phyloP scores from a whole-genome alignment of 306 rosid species.

The Quercus parvula region DNA sequence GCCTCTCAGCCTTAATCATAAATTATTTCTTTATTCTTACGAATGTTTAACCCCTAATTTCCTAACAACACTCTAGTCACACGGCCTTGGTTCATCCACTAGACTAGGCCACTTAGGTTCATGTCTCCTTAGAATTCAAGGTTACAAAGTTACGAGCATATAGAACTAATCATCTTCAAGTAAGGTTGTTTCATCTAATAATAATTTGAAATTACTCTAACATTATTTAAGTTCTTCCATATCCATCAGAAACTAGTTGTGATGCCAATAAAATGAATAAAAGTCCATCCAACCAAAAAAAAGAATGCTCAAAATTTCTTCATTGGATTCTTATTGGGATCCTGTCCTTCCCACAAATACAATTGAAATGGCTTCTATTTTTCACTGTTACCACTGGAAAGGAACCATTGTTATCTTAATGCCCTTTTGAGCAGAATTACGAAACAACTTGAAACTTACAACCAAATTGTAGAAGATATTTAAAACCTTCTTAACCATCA shows the following conservation, averaged over 20 bases:
- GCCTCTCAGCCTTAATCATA: no score
- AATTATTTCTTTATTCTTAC: no score
- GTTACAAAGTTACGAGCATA: background rate
- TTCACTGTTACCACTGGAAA: background rate
- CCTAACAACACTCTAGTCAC: background rate
- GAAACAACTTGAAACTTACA: constrained; percentile 1
- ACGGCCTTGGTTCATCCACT: background rate
- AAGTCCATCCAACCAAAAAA: background rate
- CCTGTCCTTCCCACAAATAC: background rate
- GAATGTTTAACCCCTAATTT: no score
- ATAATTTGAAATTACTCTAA: background rate
- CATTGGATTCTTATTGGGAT: background rate
- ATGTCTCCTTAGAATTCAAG: background rate
- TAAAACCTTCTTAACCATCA: constrained; percentile 16
- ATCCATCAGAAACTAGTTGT: background rate
- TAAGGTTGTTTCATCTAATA: background rate
- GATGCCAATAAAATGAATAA: background rate
- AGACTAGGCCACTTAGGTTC: background rate
- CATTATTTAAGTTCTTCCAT: background rate
- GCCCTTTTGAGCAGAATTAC: constrained; percentile 15
- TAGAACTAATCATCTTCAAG: background rate
- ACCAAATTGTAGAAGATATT: background rate
- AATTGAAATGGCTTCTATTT: background rate
- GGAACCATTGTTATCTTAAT: background rate
- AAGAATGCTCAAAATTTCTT: background rate